Evolutionary conservation across 2,329 filamentous ascomycete species (phyloP).

Genomic region (Xylariaceae sp.): DNA sequence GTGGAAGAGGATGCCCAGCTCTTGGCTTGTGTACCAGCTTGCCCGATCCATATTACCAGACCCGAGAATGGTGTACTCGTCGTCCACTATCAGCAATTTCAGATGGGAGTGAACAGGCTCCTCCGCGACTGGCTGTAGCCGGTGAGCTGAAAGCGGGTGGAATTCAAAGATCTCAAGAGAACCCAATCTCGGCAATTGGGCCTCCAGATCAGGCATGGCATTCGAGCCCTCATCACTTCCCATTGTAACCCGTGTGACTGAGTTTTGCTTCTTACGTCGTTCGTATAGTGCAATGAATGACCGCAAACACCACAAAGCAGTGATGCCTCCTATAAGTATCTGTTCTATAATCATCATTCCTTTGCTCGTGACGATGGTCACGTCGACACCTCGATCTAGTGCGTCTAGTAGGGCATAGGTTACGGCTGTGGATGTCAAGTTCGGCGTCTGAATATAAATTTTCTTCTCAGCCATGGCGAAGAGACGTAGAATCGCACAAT

Average conservation of each 20-base stretch:
- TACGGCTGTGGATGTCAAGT: slow-evolving; percentile 64
- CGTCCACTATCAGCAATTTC: slow-evolving; percentile 71
- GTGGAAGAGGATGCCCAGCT: slow-evolving; percentile 62
- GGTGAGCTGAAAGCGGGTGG: slow-evolving; percentile 28
- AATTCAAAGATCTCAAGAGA: slow-evolving; percentile 57
- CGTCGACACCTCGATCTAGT: slow-evolving; percentile 59
- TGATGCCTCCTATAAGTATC: slow-evolving; percentile 71
- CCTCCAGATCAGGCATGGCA: slow-evolving; percentile 38
- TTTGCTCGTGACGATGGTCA: slow-evolving; percentile 62
- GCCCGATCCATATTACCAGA: slow-evolving; percentile 82
- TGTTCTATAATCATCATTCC: slow-evolving; percentile 75
- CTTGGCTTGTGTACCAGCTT: slow-evolving; percentile 83
- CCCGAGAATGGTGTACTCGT: slow-evolving; percentile 61
- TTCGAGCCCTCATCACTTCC: slow-evolving; percentile 16
- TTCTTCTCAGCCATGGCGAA: slow-evolving; percentile 51
- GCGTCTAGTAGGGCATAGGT: slow-evolving; percentile 57
- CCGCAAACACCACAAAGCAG: slow-evolving; percentile 59
- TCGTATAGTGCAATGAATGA: slow-evolving; percentile 47
- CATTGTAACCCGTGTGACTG: slow-evolving; percentile 15
- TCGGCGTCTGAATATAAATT: slow-evolving; percentile 72
- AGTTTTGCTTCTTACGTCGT: slow-evolving; percentile 38
- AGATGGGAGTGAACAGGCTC: slow-evolving; percentile 71
- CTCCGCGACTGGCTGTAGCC: slow-evolving; percentile 26
- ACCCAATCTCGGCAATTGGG: slow-evolving; percentile 40
- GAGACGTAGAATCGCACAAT: slow-evolving; percentile 57